Base-by-base conservation (phyloP, 257 asterid genomes). In the Capsicum chinense region DNA sequence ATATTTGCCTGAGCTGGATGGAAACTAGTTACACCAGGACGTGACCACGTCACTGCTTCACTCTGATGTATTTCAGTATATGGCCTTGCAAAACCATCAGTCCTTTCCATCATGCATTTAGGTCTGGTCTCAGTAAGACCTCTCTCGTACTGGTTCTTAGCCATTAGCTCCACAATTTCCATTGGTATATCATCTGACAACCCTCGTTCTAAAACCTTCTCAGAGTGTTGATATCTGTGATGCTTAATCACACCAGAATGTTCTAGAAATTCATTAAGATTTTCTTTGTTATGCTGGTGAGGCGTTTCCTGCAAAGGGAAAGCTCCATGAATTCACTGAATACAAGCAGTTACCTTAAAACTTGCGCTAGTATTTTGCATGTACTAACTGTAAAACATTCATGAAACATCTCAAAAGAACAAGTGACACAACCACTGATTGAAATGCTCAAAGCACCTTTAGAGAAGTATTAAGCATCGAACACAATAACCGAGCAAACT, bases 131-230 rank as follows among this genome's bases (percentile, higher is more conserved):
- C 82, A 78, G 82, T 15, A 70, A 88, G 90, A 35, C 88, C 90
- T 84, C 94, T 85, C 85, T 96, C 98, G 11, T 84, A 92, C 83
- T 90, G 95, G 62, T 92, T 90, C 88, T 79, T 86, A 66, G 98
- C 98, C 90, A 95, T 83, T 7, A 93, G 86, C 71, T 93, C 97
- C 12, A 93, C 98, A 70, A 97, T 91, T 66, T 93, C 99, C 97
- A 95, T 94, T 0, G 82, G 82, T 78, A 78, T 78, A 78, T 78
- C 82, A 33, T 78, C 82, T 7, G 82, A 78, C 16, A 88, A 82
- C 64, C 87, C 90, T 78, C 69, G 89, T 59, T 88, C 92, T 58
- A 69, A 52, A n/a, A 73, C 83, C 69, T 84, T 83, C 56, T 87
- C 84, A 16, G 76, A 85, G 62, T 88, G 89, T 67, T 81, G 89